Evolutionary conservation across 2,329 filamentous ascomycete genomes (phyloP).

Genomic region (Gaeumannomyces sp.): DNA sequence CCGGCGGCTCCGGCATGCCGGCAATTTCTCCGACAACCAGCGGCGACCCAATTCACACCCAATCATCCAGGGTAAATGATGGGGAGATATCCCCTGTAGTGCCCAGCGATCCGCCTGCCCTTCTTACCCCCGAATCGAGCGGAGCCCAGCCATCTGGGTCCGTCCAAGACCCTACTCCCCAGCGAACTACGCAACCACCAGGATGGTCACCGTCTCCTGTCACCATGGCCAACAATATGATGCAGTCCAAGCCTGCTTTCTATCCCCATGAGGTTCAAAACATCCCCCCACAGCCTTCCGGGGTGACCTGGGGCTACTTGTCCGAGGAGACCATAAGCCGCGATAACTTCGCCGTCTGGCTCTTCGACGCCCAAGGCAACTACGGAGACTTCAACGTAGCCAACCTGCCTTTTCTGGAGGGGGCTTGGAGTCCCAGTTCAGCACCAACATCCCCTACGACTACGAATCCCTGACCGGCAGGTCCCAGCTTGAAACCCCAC

Average conservation of each 20-base stretch:
- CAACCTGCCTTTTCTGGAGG: slow-evolving; percentile 41
- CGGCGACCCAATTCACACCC: not conserved
- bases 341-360: slow-evolving; percentile 44
- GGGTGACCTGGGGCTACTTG: slow-evolving; percentile 30
- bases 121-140: slow-evolving; percentile 4
- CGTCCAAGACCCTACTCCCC: not conserved
- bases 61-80: not conserved
- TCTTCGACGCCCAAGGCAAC: slow-evolving; percentile 40
- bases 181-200: not conserved
- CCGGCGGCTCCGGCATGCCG: not conserved
- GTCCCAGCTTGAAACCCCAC: slow-evolving; percentile 40
- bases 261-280: slow-evolving; percentile 26
- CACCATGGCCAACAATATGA: slow-evolving; percentile 19
- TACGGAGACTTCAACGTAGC: slow-evolving; percentile 37
- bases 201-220: not conserved
- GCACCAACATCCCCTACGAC: slow-evolving; percentile 45
- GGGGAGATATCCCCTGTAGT: not conserved
- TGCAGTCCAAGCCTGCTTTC: slow-evolving; percentile 32
- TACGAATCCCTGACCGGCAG: slow-evolving; percentile 42
- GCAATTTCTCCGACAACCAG: not conserved
- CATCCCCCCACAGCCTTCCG: slow-evolving; percentile 26
- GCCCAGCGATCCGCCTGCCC: not conserved
- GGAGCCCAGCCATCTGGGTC: not conserved
- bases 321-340: slow-evolving; percentile 30
- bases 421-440: slow-evolving; percentile 45